Base-by-base conservation (phyloP, 148 eudicot genomes). In the Amaranthus palmeri region DNA sequence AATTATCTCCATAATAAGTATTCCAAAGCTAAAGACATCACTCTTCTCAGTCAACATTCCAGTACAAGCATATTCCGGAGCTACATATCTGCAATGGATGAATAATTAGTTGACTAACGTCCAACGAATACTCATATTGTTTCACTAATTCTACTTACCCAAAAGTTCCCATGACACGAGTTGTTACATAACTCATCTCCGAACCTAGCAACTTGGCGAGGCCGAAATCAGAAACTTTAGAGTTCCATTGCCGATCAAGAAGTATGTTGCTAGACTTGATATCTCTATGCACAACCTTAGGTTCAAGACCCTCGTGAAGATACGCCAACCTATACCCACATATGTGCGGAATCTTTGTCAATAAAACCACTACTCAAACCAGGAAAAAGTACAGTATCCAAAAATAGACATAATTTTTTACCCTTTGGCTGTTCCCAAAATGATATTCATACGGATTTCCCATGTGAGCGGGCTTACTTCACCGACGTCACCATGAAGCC, bases 401-500 rank as follows among this genome's bases (percentile, higher is more conserved):
- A 40, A 10, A 61, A 70, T 46, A 61, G 44, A 72, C 5, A 15
- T 10, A 11, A 55, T 12, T 13, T 12, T 13, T 53, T 88, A 92
- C 97, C 96, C 97, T 79, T 92, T 92, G 50, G 97, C 97, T 11
- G 80, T 88, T 83, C 96, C 96, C 82, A 88, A 71, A 65, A 92
- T 83, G 78, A 92, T 79, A 67, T 86, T 92, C 86, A 92, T 81
- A 41, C 97, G 96, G 58, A 82, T 84, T 62, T 88, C 87, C 97
- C 97, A 92, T 12, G 97, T 90, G 54, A 92, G 76, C 60, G 97
- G 97, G 80, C 97, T 92, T 69, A 89, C 86, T 70, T 89, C 92
- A 53, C 96, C 96, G 9, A 90, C 96, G 74, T 92, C 92, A 11
- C 97, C 96, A 72, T 92, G 97, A 77, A 92, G 92, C 97, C 97